Evolutionary conservation across 805 yeast species (phyloP), one percentile per base, ranked within the genome.

Genomic region (Yarrowia sp.): DNA sequence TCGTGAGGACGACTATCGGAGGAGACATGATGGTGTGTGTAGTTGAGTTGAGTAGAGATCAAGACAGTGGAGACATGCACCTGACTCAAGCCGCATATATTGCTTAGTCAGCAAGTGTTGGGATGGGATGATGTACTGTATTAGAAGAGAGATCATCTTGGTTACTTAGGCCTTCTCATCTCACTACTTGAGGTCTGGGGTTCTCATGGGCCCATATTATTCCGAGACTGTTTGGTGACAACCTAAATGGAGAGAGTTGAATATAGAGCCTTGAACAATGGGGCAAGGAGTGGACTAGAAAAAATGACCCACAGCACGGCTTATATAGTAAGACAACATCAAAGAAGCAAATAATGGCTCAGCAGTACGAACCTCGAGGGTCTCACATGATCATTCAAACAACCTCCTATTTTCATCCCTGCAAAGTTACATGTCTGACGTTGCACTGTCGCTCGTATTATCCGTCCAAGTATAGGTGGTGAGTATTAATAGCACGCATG

Each of bases 401-500:
- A 22, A 22, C 28, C 28, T 22, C 28, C 28, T 22, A 22, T 22
- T 22, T 5, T 3, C 28, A 22, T 42, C 55, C 41, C 55, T 35
- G 55, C 41, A 48, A 35, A 48, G 55, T 48, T 33, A 48, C 55
- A 48, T 48, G 32, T 17, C 32, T 33, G 41, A 33, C 31, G 55
- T 48, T 11, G 41, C 55, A 48, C 41, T 33, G 55, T 17, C 14
- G 31, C 55, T 48, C 55, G 55, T 48, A 48, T 48, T 48, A 11
- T 15, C 39, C 28, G 38, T 32, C 28, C 11, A 48, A 48, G 14
- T 28, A 48, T 48, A 48, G 53, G 39, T 13, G 31, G 55, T 35
- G 55, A 48, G 55, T 48, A 48, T 48, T 33, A 35, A 35, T 48
- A 48, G 55, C 55, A 48, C 55, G 39, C 53, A 47, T 32, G 38